Conservation (phyloP, 116 monocot genomes). For the Papilionanthe hybrid region DNA sequence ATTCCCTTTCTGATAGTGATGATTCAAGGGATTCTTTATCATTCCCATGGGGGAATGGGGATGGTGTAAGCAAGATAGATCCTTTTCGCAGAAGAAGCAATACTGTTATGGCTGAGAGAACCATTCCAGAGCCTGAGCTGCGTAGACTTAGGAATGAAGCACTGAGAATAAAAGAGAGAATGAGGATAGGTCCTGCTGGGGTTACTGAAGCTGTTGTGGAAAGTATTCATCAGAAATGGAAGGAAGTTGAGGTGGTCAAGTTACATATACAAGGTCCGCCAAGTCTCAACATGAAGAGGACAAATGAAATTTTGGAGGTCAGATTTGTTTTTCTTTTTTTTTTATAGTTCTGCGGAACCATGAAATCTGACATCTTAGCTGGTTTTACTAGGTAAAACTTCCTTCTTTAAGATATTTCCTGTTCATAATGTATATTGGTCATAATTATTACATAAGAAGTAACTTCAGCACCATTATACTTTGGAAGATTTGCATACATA, state of each 20-base stretch:
- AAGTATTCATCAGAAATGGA: slow-evolving; percentile 75
- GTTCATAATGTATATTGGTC: background rate
- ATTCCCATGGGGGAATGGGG: slow-evolving; percentile 62
- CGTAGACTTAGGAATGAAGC: slow-evolving; percentile 67
- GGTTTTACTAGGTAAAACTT: background rate
- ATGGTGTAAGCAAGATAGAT: background rate
- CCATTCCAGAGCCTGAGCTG: slow-evolving; percentile 72
- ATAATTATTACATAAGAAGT: background rate
- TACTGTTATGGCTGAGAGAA: slow-evolving; percentile 75
- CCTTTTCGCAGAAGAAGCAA: slow-evolving; percentile 34
- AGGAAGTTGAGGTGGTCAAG: slow-evolving; percentile 70
- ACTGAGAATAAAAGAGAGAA: slow-evolving; percentile 84
- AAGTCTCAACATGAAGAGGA: slow-evolving; percentile 76
- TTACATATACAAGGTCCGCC: slow-evolving; percentile 71
- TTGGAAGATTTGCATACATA: too few relatives aligned
- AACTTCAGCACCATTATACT: background rate
- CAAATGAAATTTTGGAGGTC: slow-evolving; percentile 86
- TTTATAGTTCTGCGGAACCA: background rate
- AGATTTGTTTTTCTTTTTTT: slow-evolving; percentile 12
- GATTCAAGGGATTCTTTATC: slow-evolving; percentile 17
- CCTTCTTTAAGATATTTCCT: background rate
- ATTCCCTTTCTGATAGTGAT: slow-evolving; percentile 7
- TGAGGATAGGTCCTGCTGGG: slow-evolving; percentile 71
- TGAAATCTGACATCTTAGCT: background rate
- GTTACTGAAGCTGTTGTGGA: slow-evolving; percentile 67